Evolutionary conservation across 768 basidiomycete genomes (phyloP).

Genomic region (Pleurotus giganteus): DNA sequence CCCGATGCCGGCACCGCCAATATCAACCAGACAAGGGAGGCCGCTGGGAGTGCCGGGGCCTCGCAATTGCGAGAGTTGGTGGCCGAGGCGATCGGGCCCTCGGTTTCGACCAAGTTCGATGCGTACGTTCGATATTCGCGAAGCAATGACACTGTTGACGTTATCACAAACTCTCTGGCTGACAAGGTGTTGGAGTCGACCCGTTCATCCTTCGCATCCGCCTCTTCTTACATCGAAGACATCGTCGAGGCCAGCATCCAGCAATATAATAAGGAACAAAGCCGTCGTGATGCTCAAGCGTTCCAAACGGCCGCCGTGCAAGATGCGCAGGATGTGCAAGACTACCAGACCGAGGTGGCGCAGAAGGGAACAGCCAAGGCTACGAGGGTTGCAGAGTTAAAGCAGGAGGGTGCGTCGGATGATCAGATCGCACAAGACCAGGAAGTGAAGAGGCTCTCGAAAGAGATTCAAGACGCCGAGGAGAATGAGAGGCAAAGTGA

Average conservation of each 20-base stretch:
- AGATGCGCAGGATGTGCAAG: background rate
- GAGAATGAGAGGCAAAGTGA: background rate
- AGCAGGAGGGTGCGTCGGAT: background rate
- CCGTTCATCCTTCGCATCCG: background rate
- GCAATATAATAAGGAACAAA: background rate
- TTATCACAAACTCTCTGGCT: background rate
- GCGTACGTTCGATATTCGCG: background rate
- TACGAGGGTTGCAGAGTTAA: background rate
- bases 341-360: background rate
- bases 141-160: background rate
- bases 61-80: background rate
- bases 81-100: background rate
- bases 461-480: background rate
- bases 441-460: background rate
- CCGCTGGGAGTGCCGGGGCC: background rate
- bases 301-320: background rate
- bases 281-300: background rate
- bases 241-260: background rate
- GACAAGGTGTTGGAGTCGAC: background rate
- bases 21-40: background rate
- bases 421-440: background rate
- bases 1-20: background rate
- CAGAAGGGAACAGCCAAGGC: background rate
- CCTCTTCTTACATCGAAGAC: background rate
- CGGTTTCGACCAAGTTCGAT: background rate